Percentiles rank a stretch among this genome's conserved stretches.
Conservation (phyloP, 192 early-diverging fungal species). For the Podila clonocystis region DNA sequence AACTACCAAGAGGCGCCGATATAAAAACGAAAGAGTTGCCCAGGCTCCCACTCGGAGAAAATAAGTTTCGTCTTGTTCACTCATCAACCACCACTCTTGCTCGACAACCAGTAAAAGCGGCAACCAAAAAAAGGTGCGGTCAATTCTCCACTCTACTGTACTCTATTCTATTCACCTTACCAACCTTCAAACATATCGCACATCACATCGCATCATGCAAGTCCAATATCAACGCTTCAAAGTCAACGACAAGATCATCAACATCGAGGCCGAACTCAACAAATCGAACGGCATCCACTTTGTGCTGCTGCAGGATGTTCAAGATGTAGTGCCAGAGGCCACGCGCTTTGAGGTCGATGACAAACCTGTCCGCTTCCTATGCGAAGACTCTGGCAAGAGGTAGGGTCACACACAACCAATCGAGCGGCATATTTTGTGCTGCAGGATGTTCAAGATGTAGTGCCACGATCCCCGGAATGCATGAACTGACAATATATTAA, state of each 20-base stretch:
- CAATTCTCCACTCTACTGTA: too few relatives aligned
- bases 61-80: too few relatives aligned
- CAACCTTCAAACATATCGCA: background rate
- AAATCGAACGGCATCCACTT: constrained; percentile 7
- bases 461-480: background rate
- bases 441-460: too few relatives aligned
- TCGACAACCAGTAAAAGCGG: too few relatives aligned
- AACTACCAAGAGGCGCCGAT: too few relatives aligned
- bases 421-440: too few relatives aligned
- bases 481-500: too few relatives aligned
- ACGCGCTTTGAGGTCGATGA: constrained; percentile 30
- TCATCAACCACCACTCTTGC: too few relatives aligned
- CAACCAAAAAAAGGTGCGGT: too few relatives aligned
- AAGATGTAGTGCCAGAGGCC: constrained; percentile 37
- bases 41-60: too few relatives aligned
- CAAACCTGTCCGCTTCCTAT: constrained; percentile 20
- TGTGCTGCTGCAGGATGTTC: constrained; percentile 23
- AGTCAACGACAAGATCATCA: constrained; percentile 16
- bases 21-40: too few relatives aligned
- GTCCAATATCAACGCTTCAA: constrained; percentile 30
- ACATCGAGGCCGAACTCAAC: constrained; percentile 19
- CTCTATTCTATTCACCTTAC: background rate
- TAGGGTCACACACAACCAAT: too few relatives aligned
- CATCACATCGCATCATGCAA: background rate
- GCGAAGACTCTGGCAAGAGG: constrained; percentile 30